Conservation (phyloP, 1,284 basidiomycete species). For the Heterobasidion occidentale region DNA sequence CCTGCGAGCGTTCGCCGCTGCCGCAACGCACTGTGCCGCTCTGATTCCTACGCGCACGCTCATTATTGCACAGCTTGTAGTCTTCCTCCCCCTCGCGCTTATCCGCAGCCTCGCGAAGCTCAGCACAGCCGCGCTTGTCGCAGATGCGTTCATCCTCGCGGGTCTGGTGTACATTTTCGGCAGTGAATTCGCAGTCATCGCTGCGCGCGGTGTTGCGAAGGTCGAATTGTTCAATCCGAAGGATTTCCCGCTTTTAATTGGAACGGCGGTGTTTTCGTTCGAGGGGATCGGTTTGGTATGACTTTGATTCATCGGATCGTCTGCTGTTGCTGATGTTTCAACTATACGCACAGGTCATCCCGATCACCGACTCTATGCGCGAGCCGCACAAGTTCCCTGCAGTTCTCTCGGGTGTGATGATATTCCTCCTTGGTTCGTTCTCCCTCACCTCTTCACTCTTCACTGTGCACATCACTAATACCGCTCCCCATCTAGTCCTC, state of each 20-base stretch:
- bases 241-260: constrained; percentile 89
- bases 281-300: constrained; percentile 92
- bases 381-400: constrained; percentile 91
- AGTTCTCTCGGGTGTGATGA: constrained; percentile 88
- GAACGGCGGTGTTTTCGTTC: constrained; percentile 97
- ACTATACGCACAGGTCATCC: constrained; percentile 56
- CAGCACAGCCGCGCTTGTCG: constrained; percentile 86
- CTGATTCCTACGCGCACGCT: constrained; percentile 71
- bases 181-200: constrained; percentile 69
- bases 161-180: constrained; percentile 85
- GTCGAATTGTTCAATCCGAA: constrained; percentile 84
- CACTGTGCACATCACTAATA: constrained; percentile 7
- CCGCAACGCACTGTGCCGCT: constrained; percentile 74
- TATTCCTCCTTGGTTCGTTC: constrained; percentile 57
- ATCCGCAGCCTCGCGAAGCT: constrained; percentile 89
- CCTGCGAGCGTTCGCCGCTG: constrained; percentile 82
- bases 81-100: constrained; percentile 85
- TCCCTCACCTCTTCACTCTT: background rate
- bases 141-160: constrained; percentile 92
- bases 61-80: constrained; percentile 77
- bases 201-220: constrained; percentile 67
- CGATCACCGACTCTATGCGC: constrained; percentile 94
- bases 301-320: constrained; percentile 5
- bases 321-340: constrained; percentile 1
- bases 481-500: constrained; percentile 39